phyloP scores from a whole-genome alignment of 108 stramenopile species.

The Chaetoceros tenuissimus region DNA sequence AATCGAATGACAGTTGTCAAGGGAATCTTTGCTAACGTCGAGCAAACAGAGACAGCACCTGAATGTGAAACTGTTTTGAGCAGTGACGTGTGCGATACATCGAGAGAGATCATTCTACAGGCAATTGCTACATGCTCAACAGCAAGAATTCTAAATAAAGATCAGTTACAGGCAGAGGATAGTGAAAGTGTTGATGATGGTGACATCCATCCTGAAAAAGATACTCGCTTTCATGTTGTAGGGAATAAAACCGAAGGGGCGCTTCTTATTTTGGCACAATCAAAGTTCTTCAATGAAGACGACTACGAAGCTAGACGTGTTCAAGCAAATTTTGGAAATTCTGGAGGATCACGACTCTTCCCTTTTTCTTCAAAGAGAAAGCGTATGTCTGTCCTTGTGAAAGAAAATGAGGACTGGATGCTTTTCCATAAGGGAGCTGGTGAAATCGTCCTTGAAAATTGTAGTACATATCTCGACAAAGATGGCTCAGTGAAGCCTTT shows the following conservation, averaged over 20 bases:
- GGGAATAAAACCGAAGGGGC: conserved; percentile 76
- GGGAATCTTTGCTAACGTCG: conserved; percentile 45
- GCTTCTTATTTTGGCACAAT: conserved; percentile 42
- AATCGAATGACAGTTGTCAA: conserved; percentile 83
- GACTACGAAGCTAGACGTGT: conserved; percentile 41
- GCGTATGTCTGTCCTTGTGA: conserved; percentile 63
- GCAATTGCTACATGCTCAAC: conserved; percentile 58
- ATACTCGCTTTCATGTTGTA: conserved; percentile 35
- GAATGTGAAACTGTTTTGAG: conserved; percentile 3
- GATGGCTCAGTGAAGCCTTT: conserved; percentile 46
- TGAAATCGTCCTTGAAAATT: conserved; percentile 47
- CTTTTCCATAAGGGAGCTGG: conserved; percentile 75
- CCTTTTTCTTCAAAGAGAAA: conserved; percentile 55
- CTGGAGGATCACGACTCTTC: conserved; percentile 52
- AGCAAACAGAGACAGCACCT: conserved; percentile 27
- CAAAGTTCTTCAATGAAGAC: conserved; percentile 31
- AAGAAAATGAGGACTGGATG: conserved; percentile 19
- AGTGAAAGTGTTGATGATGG: conserved; percentile 13
- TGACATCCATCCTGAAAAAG: conserved; percentile 16
- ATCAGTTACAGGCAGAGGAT: conserved; percentile 5
- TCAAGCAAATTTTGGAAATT: conserved; percentile 41
- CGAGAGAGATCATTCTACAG: conserved; percentile 40
- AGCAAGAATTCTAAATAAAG: conserved; percentile 31
- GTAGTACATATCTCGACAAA: conserved; percentile 38
- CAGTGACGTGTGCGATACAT: conserved; percentile 16